A percentile compares a stretch with the other conserved stretches of the same genome.
phyloP scores from a whole-genome alignment of 805 yeast species.

The Sugiyamaella chiloensis region DNA sequence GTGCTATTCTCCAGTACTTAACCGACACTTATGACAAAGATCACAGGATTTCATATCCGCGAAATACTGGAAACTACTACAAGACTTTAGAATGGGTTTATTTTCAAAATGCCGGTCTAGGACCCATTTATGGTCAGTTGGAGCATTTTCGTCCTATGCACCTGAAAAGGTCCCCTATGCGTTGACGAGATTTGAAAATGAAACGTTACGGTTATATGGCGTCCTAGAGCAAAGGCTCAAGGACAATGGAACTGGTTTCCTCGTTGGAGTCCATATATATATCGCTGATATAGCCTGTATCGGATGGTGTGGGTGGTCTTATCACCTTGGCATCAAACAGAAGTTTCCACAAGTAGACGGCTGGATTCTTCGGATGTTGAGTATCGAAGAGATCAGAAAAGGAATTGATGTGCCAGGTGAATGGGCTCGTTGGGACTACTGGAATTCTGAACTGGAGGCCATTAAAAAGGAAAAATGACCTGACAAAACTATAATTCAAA shows the following conservation, averaged over 20 bases:
- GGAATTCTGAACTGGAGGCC: too few species aligned
- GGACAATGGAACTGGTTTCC: constrained; percentile 45
- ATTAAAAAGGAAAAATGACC: too few species aligned
- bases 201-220: constrained; percentile 51
- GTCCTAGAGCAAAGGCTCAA: constrained; percentile 52
- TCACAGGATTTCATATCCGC: constrained; percentile 38
- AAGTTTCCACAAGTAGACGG: constrained; percentile 67
- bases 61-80: constrained; percentile 43
- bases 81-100: constrained; percentile 43
- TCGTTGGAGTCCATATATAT: constrained; percentile 57
- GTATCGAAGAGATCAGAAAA: constrained; percentile 69
- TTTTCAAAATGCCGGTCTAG: constrained; percentile 58
- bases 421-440: constrained; percentile 11
- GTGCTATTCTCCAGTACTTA: constrained; percentile 57
- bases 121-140: constrained; percentile 65
- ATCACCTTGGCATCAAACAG: constrained; percentile 12
- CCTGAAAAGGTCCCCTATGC: constrained; percentile 54
- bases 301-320: constrained; percentile 43
- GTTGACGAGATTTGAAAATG: constrained; percentile 48
- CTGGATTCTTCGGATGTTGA: constrained; percentile 88
- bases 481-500: too few species aligned
- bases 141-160: constrained; percentile 35
- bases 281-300: constrained; percentile 52
- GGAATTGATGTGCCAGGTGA: constrained; percentile 26
- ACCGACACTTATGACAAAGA: constrained; percentile 60